phyloP scores from a whole-genome alignment of 2,329 filamentous ascomycete genomes.

The Penicillium brasilianum region DNA sequence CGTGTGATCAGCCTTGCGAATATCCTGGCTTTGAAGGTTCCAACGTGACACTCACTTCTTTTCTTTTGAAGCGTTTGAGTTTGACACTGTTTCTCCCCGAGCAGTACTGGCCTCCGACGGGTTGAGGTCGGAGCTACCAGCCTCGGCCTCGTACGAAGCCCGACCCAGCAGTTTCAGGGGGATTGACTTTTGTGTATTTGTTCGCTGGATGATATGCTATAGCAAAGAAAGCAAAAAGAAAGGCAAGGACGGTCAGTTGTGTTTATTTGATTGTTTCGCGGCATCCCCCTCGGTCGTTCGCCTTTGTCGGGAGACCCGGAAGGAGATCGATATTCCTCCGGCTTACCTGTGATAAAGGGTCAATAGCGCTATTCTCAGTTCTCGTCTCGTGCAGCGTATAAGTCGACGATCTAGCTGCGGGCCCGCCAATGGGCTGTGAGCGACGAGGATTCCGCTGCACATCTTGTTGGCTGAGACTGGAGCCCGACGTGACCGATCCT shows the following conservation, averaged over 20 bases:
- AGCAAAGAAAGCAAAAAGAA: not conserved
- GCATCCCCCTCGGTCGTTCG: not conserved
- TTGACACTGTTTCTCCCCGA: constrained; percentile 39
- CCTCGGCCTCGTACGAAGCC: constrained; percentile 49
- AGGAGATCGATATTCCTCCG: not conserved
- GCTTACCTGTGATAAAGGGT: constrained; percentile 69
- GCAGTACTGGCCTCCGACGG: constrained; percentile 37
- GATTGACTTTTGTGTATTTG: constrained; percentile 66
- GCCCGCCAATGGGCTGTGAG: constrained; percentile 26
- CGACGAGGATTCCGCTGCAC: constrained; percentile 31
- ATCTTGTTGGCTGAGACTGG: constrained; percentile 38
- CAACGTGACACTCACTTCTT: constrained; percentile 63
- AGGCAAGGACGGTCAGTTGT: constrained; percentile 4
- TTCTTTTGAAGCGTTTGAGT: constrained; percentile 56
- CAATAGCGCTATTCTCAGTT: constrained; percentile 57
- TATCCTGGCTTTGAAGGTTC: not conserved
- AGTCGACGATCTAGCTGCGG: constrained; percentile 33
- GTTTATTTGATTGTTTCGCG: constrained; percentile 6
- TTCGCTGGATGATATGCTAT: constrained; percentile 70
- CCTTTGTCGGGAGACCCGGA: not conserved
- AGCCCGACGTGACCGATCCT: constrained; percentile 34
- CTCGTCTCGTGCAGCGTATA: constrained; percentile 34
- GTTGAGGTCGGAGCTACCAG: constrained; percentile 42
- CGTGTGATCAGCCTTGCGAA: not conserved
- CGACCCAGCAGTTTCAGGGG: constrained; percentile 50